Evolutionary conservation across 2,329 filamentous ascomycete genomes (phyloP), one percentile per base, ranked within the genome.

Genomic region (Scorias spongiosa): DNA sequence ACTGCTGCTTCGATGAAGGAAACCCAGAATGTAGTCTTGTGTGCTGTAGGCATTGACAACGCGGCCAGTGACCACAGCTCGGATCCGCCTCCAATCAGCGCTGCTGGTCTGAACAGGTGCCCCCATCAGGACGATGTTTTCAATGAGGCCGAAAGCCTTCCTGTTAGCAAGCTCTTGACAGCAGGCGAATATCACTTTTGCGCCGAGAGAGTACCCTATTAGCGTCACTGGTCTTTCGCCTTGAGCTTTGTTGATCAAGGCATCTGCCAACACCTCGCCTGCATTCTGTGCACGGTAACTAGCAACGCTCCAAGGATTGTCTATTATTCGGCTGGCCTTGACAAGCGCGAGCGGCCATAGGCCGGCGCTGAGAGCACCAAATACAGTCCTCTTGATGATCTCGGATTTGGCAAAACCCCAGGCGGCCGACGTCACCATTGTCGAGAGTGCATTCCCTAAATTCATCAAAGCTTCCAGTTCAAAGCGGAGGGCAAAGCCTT

Each of bases 11-110:
- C 88, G 78, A 60, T 95, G 94, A 14, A 94, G 68, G 58, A 94
- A 89, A 1, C 78, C 87, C 1, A 95, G 76, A 29, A 95, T 78
- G 55, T 85, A 84, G 62, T 95, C 88, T 47, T 91, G 88, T 42
- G 81, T 78, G 1, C 84, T 89, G 63, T 81, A 94, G 8, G 89
- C 85, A 53, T 95, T 95, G 53, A 93, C 81, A 7, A 94, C 71
- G 45, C 82, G 75, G 2, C 88, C 87, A 1, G 80, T 76, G 0
- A 93, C 86, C 1, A 89, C 84, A 39, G 75, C 77, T 28, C 85
- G 76, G 51, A 93, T 76, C 32, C 76, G 69, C 39, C 80, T 74
- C 88, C 88, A 95, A 51, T 86, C 77, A 1, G 71, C 70, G 0
- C 74, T 63, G 39, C 81, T 75, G 0, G 81, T 84, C 0, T 88